These are phyloP conservation scores for Fusarium stilboides DNA, from an alignment of 2,329 filamentous ascomycete genomes.

Conservation along the genomic window DNA sequence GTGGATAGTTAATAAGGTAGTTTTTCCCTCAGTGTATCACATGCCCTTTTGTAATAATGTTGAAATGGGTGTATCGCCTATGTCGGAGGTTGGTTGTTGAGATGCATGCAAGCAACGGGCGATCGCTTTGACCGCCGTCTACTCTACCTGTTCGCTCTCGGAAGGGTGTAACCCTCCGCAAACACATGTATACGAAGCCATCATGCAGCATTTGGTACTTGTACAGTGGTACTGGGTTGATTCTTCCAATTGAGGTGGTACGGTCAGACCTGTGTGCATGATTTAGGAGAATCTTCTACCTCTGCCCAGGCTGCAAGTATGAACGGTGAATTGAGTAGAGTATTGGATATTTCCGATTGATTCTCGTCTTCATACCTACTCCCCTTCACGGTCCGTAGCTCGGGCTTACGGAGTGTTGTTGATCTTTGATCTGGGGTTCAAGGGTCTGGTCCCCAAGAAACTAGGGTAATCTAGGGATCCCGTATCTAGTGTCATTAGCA, in stretches of 20 bases:
- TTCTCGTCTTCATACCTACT: background rate
- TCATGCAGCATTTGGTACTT: slow-evolving; percentile 9
- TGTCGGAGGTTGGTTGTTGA: slow-evolving; percentile 18
- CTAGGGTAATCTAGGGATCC: slow-evolving; percentile 14
- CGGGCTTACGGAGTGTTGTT: background rate
- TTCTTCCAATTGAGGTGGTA: background rate
- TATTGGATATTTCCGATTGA: background rate
- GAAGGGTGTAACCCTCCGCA: slow-evolving; percentile 27
- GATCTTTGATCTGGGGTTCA: slow-evolving; percentile 19
- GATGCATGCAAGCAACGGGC: slow-evolving; percentile 34
- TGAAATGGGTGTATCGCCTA: slow-evolving; percentile 11
- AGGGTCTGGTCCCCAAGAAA: slow-evolving; percentile 26
- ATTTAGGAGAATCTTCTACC: background rate
- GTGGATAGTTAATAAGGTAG: background rate
- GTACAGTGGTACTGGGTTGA: slow-evolving; percentile 25
- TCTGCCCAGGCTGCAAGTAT: background rate
- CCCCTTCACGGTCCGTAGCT: background rate
- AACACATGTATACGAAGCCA: slow-evolving; percentile 12
- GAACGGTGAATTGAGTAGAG: background rate
- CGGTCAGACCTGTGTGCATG: background rate
- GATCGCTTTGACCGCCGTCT: slow-evolving; percentile 26
- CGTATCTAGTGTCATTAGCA: slow-evolving; percentile 14
- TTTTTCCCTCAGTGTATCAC: background rate
- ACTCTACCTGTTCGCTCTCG: slow-evolving; percentile 11
- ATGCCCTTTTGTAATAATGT: background rate